These are phyloP conservation scores for Physaria fendleri DNA, from an alignment of 345 rosid species.

Conservation along the genomic window DNA sequence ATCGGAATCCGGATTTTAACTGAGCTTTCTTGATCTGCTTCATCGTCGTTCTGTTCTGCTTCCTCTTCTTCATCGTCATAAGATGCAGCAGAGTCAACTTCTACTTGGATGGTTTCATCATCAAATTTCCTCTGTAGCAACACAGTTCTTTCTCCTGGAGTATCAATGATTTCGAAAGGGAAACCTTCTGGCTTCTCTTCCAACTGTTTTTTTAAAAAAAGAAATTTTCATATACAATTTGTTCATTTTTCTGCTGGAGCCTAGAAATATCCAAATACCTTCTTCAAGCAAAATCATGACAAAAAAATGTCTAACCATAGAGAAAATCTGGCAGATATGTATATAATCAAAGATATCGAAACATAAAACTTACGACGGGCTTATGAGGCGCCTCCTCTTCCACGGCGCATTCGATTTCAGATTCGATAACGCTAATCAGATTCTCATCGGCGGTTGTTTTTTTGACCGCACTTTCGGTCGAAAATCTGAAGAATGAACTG, in stretches of 20 bases:
- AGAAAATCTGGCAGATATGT: too few relatives aligned
- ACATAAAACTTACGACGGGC: slow-evolving; percentile 7
- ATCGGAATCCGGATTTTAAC: slow-evolving; percentile 30
- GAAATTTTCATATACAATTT: neutral
- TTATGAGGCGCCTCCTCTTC: slow-evolving; percentile 23
- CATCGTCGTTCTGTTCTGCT: slow-evolving; percentile 7
- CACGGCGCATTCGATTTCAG: slow-evolving; percentile 51
- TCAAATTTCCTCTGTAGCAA: slow-evolving; percentile 33
- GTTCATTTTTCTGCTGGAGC: too few relatives aligned
- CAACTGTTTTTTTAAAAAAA: too few relatives aligned
- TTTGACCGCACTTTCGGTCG: slow-evolving; percentile 15
- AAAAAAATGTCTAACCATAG: too few relatives aligned
- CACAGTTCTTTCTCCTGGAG: slow-evolving; percentile 50
- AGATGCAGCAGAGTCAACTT: slow-evolving; percentile 35
- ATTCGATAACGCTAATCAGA: slow-evolving; percentile 37
- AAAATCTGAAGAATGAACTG: slow-evolving; percentile 22
- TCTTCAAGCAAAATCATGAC: too few relatives aligned
- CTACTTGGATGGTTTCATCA: slow-evolving; percentile 47
- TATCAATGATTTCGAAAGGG: slow-evolving; percentile 51
- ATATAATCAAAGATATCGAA: neutral
- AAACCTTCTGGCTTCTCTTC: slow-evolving; percentile 40
- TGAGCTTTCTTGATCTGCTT: slow-evolving; percentile 1
- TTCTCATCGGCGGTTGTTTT: slow-evolving; percentile 36
- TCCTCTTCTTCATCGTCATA: slow-evolving; percentile 21
- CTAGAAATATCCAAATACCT: too few relatives aligned